phyloP scores from a whole-genome alignment of 176 grass and related monocot genomes.

The Cocos nucifera region DNA sequence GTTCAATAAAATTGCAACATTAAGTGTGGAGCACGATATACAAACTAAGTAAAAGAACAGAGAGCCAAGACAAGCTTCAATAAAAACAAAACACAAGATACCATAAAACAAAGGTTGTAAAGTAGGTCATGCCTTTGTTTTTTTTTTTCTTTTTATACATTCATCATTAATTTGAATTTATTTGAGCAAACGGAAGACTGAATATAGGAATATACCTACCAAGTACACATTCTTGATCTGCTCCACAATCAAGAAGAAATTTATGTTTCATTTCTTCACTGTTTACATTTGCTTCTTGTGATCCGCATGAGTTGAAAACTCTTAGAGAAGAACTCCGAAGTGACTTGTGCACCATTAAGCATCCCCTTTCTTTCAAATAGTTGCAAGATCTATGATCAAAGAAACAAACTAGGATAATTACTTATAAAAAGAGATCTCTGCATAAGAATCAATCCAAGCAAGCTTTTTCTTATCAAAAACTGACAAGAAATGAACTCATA shows the following conservation, averaged over 20 bases:
- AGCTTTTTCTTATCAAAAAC: background rate
- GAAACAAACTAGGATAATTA: no score
- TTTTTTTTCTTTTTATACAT: no score
- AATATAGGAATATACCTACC: constrained; percentile 6
- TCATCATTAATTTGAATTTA: no score
- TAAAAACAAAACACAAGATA: no score
- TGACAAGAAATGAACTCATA: no score
- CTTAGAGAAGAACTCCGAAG: background rate
- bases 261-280: constrained; percentile 22
- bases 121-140: no score
- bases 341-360: background rate
- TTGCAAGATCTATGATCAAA: background rate
- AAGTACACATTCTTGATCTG: constrained; percentile 25
- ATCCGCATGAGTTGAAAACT: constrained; percentile 6
- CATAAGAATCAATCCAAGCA: background rate
- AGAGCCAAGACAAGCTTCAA: no score
- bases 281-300: constrained; percentile 8
- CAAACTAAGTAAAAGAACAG: no score
- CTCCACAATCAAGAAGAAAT: constrained; percentile 17
- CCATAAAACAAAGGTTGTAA: no score
- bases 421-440: background rate
- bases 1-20: no score
- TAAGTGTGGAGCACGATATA: no score
- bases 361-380: constrained; percentile 1
- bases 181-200: background rate